Evolutionary conservation across 2,329 filamentous ascomycete genomes (phyloP).

Genomic region (Cryphonectria carpinicola): DNA sequence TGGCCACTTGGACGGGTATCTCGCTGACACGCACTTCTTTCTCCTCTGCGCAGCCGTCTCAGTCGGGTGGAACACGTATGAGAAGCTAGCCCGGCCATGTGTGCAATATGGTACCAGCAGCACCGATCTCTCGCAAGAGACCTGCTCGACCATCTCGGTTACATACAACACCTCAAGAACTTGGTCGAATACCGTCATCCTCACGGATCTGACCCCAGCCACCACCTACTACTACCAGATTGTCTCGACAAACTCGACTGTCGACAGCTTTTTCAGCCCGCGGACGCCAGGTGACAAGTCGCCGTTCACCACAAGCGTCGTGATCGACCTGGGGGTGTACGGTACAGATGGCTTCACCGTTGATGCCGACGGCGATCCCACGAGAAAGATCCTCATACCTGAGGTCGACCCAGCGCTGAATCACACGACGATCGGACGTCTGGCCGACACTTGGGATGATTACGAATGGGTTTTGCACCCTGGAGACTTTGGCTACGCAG

Average conservation of each 20-base stretch:
- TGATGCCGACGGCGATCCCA: constrained; percentile 39
- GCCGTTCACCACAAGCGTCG: constrained; percentile 55
- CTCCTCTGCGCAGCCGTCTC: constrained; percentile 46
- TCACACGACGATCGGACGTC: constrained; percentile 60
- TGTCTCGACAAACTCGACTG: constrained; percentile 56
- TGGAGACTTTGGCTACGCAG: constrained; percentile 62
- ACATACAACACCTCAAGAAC: constrained; percentile 29
- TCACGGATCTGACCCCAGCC: constrained; percentile 46
- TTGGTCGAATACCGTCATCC: constrained; percentile 28
- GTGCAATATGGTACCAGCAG: constrained; percentile 27
- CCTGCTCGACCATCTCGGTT: constrained; percentile 25
- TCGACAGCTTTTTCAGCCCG: constrained; percentile 58
- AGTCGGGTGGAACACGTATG: constrained; percentile 29
- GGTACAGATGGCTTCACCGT: constrained; percentile 57
- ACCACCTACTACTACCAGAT: constrained; percentile 67
- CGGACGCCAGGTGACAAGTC: constrained; percentile 57
- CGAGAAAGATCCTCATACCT: constrained; percentile 54
- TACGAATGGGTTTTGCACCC: constrained; percentile 61
- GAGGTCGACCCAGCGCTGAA: constrained; percentile 55
- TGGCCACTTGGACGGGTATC: constrained; percentile 39
- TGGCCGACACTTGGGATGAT: constrained; percentile 55
- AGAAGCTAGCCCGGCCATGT: constrained; percentile 21
- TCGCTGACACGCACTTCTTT: constrained; percentile 45
- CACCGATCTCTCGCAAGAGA: neutral
- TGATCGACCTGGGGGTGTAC: constrained; percentile 61